A percentile compares a stretch with the other conserved stretches of the same genome.
Conservation (phyloP, 2,329 filamentous ascomycete genomes). For the Hypomyces rosellus region DNA sequence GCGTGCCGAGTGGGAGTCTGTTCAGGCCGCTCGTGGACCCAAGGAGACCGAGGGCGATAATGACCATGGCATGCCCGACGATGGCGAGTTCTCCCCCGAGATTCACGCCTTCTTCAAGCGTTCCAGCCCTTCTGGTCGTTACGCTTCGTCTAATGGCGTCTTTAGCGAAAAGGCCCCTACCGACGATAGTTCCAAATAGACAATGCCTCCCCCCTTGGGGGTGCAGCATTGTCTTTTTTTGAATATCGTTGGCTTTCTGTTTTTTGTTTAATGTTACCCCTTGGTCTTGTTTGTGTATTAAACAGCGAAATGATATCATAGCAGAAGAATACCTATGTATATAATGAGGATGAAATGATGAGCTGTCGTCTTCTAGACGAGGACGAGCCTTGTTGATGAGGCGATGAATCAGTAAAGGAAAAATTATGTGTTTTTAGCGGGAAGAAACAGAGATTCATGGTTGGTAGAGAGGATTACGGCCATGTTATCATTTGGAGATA, state of each 20-base stretch:
- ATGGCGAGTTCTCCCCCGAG: conserved; percentile 46
- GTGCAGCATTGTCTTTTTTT: not conserved
- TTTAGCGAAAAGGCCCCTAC: conserved; percentile 24
- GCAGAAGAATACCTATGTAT: too few species aligned
- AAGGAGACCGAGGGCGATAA: conserved; percentile 40
- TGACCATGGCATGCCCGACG: conserved; percentile 33
- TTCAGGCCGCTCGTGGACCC: conserved; percentile 39
- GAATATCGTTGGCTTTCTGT: not conserved
- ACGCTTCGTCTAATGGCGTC: conserved; percentile 12
- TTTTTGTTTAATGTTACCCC: not conserved
- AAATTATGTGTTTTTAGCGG: not conserved
- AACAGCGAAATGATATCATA: not conserved
- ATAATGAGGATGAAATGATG: too few species aligned
- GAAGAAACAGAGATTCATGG: not conserved
- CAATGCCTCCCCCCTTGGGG: not conserved
- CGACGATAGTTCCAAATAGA: conserved; percentile 13
- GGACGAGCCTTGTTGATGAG: too few species aligned
- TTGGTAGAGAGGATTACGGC: not conserved
- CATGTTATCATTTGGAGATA: too few species aligned
- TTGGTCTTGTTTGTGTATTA: too few species aligned
- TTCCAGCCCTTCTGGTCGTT: conserved; percentile 32
- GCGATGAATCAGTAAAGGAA: too few species aligned
- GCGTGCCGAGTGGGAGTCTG: conserved; percentile 54
- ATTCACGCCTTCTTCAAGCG: conserved; percentile 50
- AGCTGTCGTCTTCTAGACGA: too few species aligned